Percentiles rank a stretch among this genome's conserved stretches.
phyloP scores from a whole-genome alignment of 2,329 filamentous ascomycete species.

The Trichophyton benhamiae region DNA sequence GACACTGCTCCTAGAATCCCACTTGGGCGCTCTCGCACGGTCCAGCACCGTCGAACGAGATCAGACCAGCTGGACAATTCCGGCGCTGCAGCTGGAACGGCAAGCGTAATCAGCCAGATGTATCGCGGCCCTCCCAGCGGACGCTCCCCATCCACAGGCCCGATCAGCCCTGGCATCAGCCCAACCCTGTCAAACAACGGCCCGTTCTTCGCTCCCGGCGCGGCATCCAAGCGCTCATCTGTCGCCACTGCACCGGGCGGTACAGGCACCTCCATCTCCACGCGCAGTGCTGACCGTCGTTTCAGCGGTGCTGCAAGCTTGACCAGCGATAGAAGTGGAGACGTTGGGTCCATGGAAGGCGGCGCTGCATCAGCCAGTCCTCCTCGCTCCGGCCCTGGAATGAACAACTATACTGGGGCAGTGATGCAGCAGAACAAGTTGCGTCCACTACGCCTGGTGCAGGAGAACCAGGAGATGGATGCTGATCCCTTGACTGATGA shows the following conservation, averaged over 20 bases:
- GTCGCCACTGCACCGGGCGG: constrained; percentile 21
- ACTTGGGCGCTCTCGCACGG: constrained; percentile 31
- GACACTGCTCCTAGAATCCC: constrained; percentile 39
- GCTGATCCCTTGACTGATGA: constrained; percentile 28
- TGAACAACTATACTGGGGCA: constrained; percentile 57
- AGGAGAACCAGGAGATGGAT: constrained; percentile 50
- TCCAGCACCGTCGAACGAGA: constrained; percentile 38
- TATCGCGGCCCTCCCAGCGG: constrained; percentile 50
- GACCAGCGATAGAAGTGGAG: constrained; percentile 37
- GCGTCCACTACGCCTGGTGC: constrained; percentile 72
- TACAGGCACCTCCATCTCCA: constrained; percentile 41
- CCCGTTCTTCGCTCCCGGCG: constrained; percentile 36
- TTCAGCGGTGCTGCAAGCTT: constrained; percentile 55
- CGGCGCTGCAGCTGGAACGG: constrained; percentile 33
- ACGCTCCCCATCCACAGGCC: constrained; percentile 37
- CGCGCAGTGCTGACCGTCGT: constrained; percentile 38
- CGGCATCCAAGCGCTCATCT: constrained; percentile 34
- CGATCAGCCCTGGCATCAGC: constrained; percentile 41
- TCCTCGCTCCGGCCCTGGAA: constrained; percentile 52
- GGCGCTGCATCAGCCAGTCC: constrained; percentile 35
- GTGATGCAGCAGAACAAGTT: constrained; percentile 58
- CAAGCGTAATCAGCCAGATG: constrained; percentile 76
- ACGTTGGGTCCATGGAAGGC: constrained; percentile 33
- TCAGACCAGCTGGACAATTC: constrained; percentile 35
- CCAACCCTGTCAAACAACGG: constrained; percentile 37